Evolutionary conservation across 139 green algal species (phyloP).

Genomic region (Coelastrella sp.): DNA sequence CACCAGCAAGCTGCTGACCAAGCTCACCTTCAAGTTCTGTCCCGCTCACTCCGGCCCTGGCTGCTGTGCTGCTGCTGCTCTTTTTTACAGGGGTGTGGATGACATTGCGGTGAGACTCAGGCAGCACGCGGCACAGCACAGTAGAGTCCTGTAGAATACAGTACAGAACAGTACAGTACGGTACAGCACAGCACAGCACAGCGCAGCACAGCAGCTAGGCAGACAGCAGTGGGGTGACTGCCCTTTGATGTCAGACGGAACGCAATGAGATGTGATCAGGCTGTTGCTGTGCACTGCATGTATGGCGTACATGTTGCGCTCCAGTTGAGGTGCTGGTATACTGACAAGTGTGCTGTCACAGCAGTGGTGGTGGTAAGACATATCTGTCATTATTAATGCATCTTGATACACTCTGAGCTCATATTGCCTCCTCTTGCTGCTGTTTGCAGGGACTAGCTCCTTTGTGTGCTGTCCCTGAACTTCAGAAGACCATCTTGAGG

Average conservation of each 20-base stretch:
- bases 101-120: conserved; percentile 48
- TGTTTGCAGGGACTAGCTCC: conserved; percentile 34
- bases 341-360: no score
- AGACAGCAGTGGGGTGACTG: no score
- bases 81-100: conserved; percentile 53
- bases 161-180: no score
- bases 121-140: background rate
- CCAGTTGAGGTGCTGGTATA: no score
- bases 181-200: background rate
- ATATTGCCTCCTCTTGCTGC: background rate
- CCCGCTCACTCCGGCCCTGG: background rate
- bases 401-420: background rate
- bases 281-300: no score
- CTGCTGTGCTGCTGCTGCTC: conserved; percentile 8
- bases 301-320: no score
- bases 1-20: no score
- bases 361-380: no score
- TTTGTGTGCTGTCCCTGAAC: conserved; percentile 52
- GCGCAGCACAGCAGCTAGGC: no score
- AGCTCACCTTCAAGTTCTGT: no score
- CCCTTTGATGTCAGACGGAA: no score
- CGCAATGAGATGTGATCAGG: no score
- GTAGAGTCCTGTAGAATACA: background rate
- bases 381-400: background rate
- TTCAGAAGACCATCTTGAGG: conserved; percentile 46